Evolutionary conservation across 768 basidiomycete species (phyloP), one percentile per base, ranked within the genome.

Genomic region (Mycena leptocephala): DNA sequence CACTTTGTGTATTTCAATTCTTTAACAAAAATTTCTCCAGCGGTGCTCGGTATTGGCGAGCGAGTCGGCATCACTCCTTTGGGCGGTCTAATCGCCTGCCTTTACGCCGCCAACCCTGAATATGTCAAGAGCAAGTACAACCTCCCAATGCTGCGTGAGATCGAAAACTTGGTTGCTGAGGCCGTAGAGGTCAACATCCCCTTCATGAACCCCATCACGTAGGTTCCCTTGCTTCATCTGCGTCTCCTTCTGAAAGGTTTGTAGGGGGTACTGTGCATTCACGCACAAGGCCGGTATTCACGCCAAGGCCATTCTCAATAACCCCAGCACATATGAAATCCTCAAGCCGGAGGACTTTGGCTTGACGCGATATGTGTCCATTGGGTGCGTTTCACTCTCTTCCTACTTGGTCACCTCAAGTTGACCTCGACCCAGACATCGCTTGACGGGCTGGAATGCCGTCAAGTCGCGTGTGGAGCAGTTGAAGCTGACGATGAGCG

Each of bases 261-360:
- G 76, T 78, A 99, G 97, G 70, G 98, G 98, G 20, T 99, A 99
- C 87, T 99, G 98, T 83, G 98, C 98, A 5, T 99, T 99, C 89
- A 99, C 98, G 32, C 98, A 99, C 93, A 99, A 99, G 94, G 98
- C 98, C 26, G 98, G 98, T 84, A 99, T 99, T 78, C 98, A 99
- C 86, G 98, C 98, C 88, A 99, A 99, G 91, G 98, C 98, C 46
- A 99, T 99, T 86, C 92, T 97, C 77, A 98, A 99, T 89, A 99
- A 99, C 90, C 98, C 98, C 2, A 96, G 95, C 81, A 99, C 98
- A 13, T 99, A 99, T 86, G 98, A 99, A 87, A 99, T 99, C 85
- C 92, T 98, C 85, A 99, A 97, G 92, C 98, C 98, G 20, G 96
- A 98, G 85, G 98, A 99, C 88, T 99, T 99, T 82, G 98, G 98